phyloP scores from a whole-genome alignment of 2,329 filamentous ascomycete species.

The Cadophora sp. region DNA sequence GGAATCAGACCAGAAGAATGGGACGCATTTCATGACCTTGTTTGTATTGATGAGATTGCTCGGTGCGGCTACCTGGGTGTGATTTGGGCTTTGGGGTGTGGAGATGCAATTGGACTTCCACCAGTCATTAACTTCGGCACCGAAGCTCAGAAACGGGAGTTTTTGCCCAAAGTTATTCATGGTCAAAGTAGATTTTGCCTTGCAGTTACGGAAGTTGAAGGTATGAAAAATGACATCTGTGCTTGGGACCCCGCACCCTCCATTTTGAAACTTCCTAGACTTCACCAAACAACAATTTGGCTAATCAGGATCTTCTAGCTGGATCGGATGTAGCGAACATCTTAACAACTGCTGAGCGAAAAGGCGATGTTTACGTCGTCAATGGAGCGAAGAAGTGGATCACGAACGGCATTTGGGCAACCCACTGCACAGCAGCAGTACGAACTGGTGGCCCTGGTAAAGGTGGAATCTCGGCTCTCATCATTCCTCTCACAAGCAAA shows the following conservation, averaged over 20 bases:
- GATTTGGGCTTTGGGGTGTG: constrained; percentile 92
- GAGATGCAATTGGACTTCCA: constrained; percentile 89
- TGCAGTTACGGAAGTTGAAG: constrained; percentile 90
- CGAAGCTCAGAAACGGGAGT: constrained; percentile 80
- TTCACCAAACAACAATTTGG: neutral
- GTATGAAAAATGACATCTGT: constrained; percentile 10
- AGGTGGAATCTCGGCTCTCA: constrained; percentile 86
- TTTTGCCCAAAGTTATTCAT: constrained; percentile 81
- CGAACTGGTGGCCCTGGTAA: constrained; percentile 86
- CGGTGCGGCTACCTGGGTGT: constrained; percentile 86
- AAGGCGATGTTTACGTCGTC: constrained; percentile 92
- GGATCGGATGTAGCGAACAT: constrained; percentile 93
- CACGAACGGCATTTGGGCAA: constrained; percentile 91
- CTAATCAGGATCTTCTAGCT: constrained; percentile 50
- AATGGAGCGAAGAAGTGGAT: constrained; percentile 99
- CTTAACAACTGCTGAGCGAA: constrained; percentile 91
- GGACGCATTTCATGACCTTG: constrained; percentile 97
- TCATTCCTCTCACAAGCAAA: constrained; percentile 71
- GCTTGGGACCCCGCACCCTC: too few species aligned
- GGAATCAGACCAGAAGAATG: constrained; percentile 75
- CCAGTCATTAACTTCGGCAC: constrained; percentile 90
- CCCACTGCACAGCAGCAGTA: constrained; percentile 96
- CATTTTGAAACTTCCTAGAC: too few species aligned
- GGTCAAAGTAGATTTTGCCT: constrained; percentile 96
- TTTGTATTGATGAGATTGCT: constrained; percentile 90